Conservation (phyloP, 352 stramenopile genomes). For the Plasmopara muralis region DNA sequence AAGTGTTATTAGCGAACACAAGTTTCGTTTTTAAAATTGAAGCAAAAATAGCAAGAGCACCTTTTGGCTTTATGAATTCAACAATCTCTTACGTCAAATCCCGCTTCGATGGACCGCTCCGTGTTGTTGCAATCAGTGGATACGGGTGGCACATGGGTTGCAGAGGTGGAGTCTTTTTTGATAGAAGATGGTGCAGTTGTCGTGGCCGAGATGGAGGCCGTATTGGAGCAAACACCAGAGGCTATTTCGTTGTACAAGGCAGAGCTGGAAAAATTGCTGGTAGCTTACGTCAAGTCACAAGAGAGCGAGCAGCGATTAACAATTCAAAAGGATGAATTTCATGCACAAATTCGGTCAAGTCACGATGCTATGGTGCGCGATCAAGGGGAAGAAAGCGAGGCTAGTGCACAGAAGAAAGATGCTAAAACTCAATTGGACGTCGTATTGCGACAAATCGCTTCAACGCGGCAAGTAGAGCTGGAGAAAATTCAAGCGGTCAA, state of each 20-base stretch:
- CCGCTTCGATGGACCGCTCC: conserved; percentile 6
- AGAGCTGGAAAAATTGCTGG: conserved; percentile 76
- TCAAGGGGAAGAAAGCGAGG: conserved; percentile 73
- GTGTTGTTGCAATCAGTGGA: conserved; percentile 15
- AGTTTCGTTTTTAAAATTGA: too few species aligned
- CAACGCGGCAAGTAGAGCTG: conserved; percentile 48
- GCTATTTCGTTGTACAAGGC: conserved; percentile 66
- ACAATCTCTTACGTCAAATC: conserved; percentile 2
- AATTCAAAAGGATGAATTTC: conserved; percentile 62
- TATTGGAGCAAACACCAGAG: conserved; percentile 63
- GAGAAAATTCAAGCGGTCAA: conserved; percentile 78
- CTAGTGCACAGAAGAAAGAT: conserved; percentile 62
- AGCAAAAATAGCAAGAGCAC: too few species aligned
- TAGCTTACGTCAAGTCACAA: conserved; percentile 68
- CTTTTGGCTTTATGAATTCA: too few species aligned
- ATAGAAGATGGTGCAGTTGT: conserved; percentile 21
- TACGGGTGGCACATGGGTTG: conserved; percentile 9
- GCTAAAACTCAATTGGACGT: conserved; percentile 64
- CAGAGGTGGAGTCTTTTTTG: conserved; percentile 9
- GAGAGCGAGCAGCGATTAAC: conserved; percentile 73
- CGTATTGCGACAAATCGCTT: conserved; percentile 52
- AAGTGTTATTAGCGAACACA: too few species aligned
- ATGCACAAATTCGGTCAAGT: conserved; percentile 66
- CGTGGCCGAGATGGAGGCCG: conserved; percentile 57
- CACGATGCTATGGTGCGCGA: conserved; percentile 70